Percentiles rank a stretch among this genome's conserved stretches.
Evolutionary conservation across 148 eudicot species (phyloP).

Genomic region (Vaccinium macrocarpon): DNA sequence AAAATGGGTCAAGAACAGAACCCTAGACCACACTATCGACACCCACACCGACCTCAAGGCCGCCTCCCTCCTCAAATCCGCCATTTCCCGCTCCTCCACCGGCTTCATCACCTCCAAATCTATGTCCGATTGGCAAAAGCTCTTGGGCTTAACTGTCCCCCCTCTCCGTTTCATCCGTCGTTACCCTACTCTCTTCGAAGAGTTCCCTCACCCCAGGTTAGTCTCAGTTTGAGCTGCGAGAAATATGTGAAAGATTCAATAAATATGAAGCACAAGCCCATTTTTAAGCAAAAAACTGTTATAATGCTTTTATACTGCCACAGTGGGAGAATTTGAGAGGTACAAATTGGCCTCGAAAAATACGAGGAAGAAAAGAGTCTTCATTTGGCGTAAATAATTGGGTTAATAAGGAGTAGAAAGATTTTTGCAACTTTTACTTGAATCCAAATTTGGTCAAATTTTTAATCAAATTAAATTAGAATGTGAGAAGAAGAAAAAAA

Average conservation of each 20-base stretch:
- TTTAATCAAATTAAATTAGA: background rate
- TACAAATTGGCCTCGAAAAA: background rate
- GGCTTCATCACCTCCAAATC: slow-evolving; percentile 61
- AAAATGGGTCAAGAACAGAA: slow-evolving; percentile 85
- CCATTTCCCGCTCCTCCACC: slow-evolving; percentile 62
- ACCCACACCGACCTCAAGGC: slow-evolving; percentile 84
- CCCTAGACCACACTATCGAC: slow-evolving; percentile 83
- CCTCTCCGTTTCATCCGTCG: slow-evolving; percentile 81
- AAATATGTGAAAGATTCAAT: background rate
- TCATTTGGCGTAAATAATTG: background rate
- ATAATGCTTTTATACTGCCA: background rate
- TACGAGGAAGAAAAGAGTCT: too few species aligned
- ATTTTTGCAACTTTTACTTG: background rate
- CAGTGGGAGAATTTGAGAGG: background rate
- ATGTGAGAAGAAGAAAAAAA: background rate
- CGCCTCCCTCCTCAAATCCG: slow-evolving; percentile 74
- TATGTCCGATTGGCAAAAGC: slow-evolving; percentile 61
- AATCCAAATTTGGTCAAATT: background rate
- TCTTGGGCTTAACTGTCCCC: slow-evolving; percentile 77
- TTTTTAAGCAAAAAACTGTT: background rate
- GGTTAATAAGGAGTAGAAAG: background rate
- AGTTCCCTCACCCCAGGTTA: slow-evolving; percentile 65
- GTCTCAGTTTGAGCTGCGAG: background rate
- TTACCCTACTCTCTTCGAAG: slow-evolving; percentile 77
- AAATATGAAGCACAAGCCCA: background rate